Percentiles rank a stretch among this genome's conserved stretches.
Conservation (phyloP, 257 asterid genomes). For the Apocynum venetum region DNA sequence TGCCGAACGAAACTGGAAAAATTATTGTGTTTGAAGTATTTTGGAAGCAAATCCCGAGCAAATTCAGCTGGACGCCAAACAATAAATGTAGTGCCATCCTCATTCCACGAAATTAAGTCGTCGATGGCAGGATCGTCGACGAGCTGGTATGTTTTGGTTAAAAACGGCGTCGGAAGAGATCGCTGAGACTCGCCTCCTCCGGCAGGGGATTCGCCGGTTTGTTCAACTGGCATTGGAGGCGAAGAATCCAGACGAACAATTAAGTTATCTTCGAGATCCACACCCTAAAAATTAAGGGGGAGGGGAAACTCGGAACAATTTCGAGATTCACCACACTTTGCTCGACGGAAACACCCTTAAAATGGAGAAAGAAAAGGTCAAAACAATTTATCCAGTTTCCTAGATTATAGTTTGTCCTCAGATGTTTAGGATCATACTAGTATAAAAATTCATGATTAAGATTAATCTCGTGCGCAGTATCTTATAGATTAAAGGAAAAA, state of each 20-base stretch:
- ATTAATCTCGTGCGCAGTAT: background rate
- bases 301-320: too few species aligned
- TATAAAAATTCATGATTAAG: background rate
- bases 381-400: background rate
- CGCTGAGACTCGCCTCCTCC: slow-evolving; percentile 50
- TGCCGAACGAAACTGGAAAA: slow-evolving; percentile 93
- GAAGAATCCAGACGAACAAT: background rate
- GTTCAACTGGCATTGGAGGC: slow-evolving; percentile 33
- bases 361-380: too few species aligned
- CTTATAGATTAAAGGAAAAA: background rate
- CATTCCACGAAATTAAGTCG: slow-evolving; percentile 88
- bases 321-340: background rate
- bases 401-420: background rate
- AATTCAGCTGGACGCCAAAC: slow-evolving; percentile 92
- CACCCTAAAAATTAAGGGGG: background rate
- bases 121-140: slow-evolving; percentile 66
- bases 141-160: slow-evolving; percentile 72
- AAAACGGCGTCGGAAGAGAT: slow-evolving; percentile 73
- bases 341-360: too few species aligned
- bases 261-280: slow-evolving; percentile 11
- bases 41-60: slow-evolving; percentile 77
- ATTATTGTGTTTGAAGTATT: slow-evolving; percentile 85
- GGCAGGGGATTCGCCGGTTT: slow-evolving; percentile 33
- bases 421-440: background rate
- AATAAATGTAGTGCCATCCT: slow-evolving; percentile 71